These are phyloP conservation scores for Vaccinium vitisidaea DNA, from an alignment of 148 eudicot species.

Conservation along the genomic window DNA sequence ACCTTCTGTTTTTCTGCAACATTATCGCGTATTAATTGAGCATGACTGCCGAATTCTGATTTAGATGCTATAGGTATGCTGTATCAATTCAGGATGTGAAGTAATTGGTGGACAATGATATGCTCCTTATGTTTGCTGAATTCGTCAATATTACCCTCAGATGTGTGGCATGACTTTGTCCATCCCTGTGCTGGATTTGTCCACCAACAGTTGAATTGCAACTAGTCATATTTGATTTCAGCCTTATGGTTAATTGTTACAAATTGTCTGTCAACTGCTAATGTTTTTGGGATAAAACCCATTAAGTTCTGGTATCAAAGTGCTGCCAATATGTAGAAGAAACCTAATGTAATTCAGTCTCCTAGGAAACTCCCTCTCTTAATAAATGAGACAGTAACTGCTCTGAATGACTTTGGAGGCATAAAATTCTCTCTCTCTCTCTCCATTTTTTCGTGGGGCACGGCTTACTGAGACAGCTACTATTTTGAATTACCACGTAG, in stretches of 20 bases:
- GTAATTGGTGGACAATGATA: not conserved
- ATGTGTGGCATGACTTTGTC: not conserved
- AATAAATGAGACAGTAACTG: not conserved
- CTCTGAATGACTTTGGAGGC: not conserved
- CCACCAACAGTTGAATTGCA: not conserved
- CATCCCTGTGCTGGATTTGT: not conserved
- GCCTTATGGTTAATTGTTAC: not conserved
- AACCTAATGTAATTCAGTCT: not conserved
- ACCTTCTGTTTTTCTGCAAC: not conserved
- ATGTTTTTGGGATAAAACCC: not conserved
- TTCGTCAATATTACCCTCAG: not conserved
- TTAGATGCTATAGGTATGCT: not conserved
- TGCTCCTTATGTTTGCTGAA: not conserved
- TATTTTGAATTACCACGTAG: not conserved
- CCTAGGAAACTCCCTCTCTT: not conserved
- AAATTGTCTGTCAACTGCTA: conserved; percentile 4
- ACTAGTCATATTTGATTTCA: not conserved
- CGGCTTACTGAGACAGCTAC: not conserved
- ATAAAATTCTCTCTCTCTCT: not conserved
- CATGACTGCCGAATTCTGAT: not conserved
- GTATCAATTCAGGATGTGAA: not conserved
- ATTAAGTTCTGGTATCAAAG: not conserved
- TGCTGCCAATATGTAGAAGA: not conserved
- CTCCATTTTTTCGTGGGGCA: not conserved
- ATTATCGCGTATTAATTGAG: not conserved